Base-by-base conservation (phyloP, 768 basidiomycete genomes). In the Hericium erinaceus region DNA sequence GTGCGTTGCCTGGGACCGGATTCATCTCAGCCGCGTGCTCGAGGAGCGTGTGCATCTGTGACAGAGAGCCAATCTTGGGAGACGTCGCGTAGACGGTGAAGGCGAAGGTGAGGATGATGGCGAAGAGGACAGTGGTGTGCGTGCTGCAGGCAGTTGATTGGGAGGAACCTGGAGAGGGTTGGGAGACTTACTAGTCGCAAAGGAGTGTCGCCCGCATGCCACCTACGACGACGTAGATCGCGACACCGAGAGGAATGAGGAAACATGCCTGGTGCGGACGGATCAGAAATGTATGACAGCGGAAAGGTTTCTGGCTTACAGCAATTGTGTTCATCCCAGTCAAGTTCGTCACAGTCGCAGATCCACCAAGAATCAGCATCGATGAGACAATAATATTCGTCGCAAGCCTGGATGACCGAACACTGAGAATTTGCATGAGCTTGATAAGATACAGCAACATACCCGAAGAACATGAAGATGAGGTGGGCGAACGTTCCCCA, bases 381-480 rank as follows among this genome's bases (percentile, higher is more conserved):
- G 85, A 89, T 52, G 88, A 90, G n/a, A 94, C 92, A 65, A 95
- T 89, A 57, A 95, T 77, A 69, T 95, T 95, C 38, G 94, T 94
- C 2, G 89, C 85, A 8, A 97, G 74, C n/a, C 84, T 84, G 52
- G 18, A 26, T 37, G 33, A 52, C n/a, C 39, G 24, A 3, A 38
- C 16, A 15, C 18, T 26, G 46, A 58, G 15, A 10, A n/a, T 44
- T 16, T 28, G 28, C n/a, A 46, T 37, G 26, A 39, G 46, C 41
- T 12, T 26, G 53, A 20, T 13, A 15, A 39, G 18, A 53, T 24
- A 20, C 48, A 7, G 59, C 28, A 6, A 70, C 74, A 0, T 56
- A 80, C 81, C 89, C 92, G 66, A 95, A 95, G 75, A 90, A 87
- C 77, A 95, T 83, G 76, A 95, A 95, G 7, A 92, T 74, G 2